These are phyloP conservation scores for Xylaria sp. DNA, from an alignment of 2,329 filamentous ascomycete species.

Conservation along the genomic window DNA sequence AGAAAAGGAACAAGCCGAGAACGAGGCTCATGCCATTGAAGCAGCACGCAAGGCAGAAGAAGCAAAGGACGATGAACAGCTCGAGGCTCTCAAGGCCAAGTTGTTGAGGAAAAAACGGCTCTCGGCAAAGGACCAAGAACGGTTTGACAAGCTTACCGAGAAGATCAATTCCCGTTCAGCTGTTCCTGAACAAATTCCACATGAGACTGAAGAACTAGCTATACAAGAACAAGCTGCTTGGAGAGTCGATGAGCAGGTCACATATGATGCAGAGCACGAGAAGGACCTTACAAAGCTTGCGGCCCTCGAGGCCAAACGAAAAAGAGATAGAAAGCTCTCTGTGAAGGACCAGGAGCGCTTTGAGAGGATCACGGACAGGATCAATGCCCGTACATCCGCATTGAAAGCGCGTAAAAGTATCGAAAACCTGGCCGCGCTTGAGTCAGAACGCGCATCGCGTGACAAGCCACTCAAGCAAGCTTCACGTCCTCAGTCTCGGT, in stretches of 20 bases:
- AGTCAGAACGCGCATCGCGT: slow-evolving; percentile 26
- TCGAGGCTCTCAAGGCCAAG: slow-evolving; percentile 1
- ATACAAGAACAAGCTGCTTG: not conserved
- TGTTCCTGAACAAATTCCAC: slow-evolving; percentile 20
- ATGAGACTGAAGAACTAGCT: slow-evolving; percentile 25
- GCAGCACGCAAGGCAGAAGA: slow-evolving; percentile 13
- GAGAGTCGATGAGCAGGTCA: slow-evolving; percentile 22
- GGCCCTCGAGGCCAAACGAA: slow-evolving; percentile 30
- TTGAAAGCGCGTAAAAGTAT: slow-evolving; percentile 26
- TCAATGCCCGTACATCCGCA: slow-evolving; percentile 27
- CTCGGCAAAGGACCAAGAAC: slow-evolving; percentile 2
- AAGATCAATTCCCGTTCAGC: slow-evolving; percentile 12
- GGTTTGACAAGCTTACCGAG: slow-evolving; percentile 14
- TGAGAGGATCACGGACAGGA: slow-evolving; percentile 34
- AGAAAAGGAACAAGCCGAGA: slow-evolving; percentile 3
- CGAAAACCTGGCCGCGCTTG: slow-evolving; percentile 24
- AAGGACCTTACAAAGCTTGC: slow-evolving; percentile 31
- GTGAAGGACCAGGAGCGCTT: slow-evolving; percentile 45
- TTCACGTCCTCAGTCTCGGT: slow-evolving; percentile 24
- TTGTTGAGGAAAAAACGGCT: slow-evolving; percentile 8
- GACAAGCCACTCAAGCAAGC: slow-evolving; percentile 23
- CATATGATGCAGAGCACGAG: slow-evolving; percentile 17
- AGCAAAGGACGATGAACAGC: slow-evolving; percentile 6
- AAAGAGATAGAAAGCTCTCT: slow-evolving; percentile 41
- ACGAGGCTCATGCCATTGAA: slow-evolving; percentile 14